Evolutionary conservation across 805 yeast genomes (phyloP), one percentile per base, ranked within the genome.

Genomic region (Yarrowia hollandica): DNA sequence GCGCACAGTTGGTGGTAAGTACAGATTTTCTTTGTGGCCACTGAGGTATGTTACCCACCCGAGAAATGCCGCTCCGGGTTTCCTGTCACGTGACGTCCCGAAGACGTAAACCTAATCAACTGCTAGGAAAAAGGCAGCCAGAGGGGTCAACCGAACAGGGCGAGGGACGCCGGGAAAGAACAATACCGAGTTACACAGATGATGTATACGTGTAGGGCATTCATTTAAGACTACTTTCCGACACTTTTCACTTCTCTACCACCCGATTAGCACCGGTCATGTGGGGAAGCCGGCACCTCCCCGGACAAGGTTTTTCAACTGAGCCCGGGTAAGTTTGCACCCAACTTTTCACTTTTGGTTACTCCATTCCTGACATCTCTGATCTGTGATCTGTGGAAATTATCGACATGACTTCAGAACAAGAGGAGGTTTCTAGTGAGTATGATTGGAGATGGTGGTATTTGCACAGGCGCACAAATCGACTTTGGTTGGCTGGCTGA

Each of bases 361-460:
- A 31, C 22, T 46, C 37, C 25, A 18, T 21, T 30, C 54, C 21
- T 33, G 28, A 18, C 55, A 44, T 44, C 34, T 28, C 38, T 48
- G 55, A 48, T 48, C 55, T 48, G 55, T 48, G 39, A 31, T 31
- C 26, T 28, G 48, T 28, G 52, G 25, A 9, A 28, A 44, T 19
- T 44, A 44, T 48, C 38, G 38, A 48, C 55, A 48, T 31, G 39
- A 48, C 39, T 31, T 33, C 55, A 48, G 55, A 48, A 48, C 55
- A 48, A 30, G 55, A 48, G 22, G 55, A 48, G 55, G 55, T 48
- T 31, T 22, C 39, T 15, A 48, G 55, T 48, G 55, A 48, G 55
- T 48, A 33, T n/a, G 5, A 14, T 12, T 4, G 3, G 31, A 21
- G 14, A 14, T 3, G 26, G n/a, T n/a, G n/a, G n/a, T n/a, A n/a